A percentile compares a stretch with the other conserved stretches of the same genome.
phyloP scores from a whole-genome alignment of 163 green algal genomes.

The Scenedesmus sp. region DNA sequence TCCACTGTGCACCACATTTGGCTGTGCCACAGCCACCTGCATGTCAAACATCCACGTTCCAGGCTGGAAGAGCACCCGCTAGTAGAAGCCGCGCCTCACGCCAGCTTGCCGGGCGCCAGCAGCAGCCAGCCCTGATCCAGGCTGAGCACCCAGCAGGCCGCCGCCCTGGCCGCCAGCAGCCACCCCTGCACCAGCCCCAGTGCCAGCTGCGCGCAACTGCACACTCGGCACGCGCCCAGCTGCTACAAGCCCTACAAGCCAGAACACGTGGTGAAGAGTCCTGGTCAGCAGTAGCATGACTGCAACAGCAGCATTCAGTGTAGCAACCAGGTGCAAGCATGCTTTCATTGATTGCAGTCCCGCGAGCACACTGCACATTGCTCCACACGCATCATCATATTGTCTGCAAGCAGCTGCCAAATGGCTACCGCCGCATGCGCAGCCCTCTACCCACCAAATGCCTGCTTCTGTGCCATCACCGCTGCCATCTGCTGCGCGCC shows the following conservation, averaged over 20 bases:
- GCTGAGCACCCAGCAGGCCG: not conserved
- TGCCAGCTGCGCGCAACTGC: not conserved
- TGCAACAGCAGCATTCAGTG: not conserved
- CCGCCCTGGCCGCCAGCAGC: not conserved
- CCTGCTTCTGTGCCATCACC: not conserved
- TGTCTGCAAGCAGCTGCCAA: not conserved
- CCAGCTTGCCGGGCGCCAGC: not conserved
- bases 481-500: not conserved
- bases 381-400: not conserved
- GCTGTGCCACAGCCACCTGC: not conserved
- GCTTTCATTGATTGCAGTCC: no score
- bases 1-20: no score
- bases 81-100: not conserved
- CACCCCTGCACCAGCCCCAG: not conserved
- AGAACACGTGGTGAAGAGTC: not conserved
- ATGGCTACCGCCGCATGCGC: not conserved
- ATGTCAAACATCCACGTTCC: no score
- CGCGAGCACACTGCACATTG: no score
- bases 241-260: not conserved
- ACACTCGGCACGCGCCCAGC: not conserved
- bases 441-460: not conserved
- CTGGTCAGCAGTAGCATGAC: not conserved
- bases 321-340: not conserved
- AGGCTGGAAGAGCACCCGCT: not conserved
- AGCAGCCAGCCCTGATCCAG: not conserved